Evolutionary conservation across 116 monocot genomes (phyloP).

Genomic region (Zostera marina): DNA sequence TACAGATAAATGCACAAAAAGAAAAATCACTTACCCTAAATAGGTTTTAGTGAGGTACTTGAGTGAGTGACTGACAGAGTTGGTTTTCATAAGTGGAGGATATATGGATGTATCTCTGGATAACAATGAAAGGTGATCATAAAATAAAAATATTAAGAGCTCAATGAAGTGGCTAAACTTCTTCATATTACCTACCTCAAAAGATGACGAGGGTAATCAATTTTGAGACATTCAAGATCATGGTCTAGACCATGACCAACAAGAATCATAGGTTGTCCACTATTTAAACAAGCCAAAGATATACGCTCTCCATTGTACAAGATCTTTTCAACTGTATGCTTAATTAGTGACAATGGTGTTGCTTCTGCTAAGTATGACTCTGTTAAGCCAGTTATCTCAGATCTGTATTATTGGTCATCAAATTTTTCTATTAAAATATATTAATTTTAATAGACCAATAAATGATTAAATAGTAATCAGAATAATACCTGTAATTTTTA

Average conservation of each 20-base stretch:
- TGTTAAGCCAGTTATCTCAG: conserved; percentile 37
- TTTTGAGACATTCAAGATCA: conserved; percentile 33
- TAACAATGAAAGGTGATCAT: not conserved
- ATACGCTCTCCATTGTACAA: conserved; percentile 34
- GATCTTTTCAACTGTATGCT: conserved; percentile 20
- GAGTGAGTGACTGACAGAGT: conserved; percentile 29
- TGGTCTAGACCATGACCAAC: conserved; percentile 42
- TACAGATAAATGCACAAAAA: not conserved
- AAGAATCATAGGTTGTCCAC: conserved; percentile 41
- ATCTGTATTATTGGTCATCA: conserved; percentile 13
- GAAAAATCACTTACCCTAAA: conserved; percentile 26
- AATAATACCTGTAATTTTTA: conserved; percentile 33
- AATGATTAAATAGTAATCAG: not conserved
- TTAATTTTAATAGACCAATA: not conserved
- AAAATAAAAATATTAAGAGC: not conserved
- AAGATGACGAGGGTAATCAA: conserved; percentile 42
- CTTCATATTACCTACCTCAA: conserved; percentile 30
- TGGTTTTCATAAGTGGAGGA: conserved; percentile 36
- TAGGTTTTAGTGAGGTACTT: conserved; percentile 49
- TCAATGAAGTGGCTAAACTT: not conserved
- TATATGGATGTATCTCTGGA: conserved; percentile 45
- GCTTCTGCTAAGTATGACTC: conserved; percentile 26
- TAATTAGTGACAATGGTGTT: conserved; percentile 14
- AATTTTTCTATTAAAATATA: not conserved
- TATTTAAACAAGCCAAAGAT: conserved; percentile 12